Percentiles rank a stretch among this genome's conserved stretches.
phyloP scores from a whole-genome alignment of 306 rosid genomes.

The Gleditsia sinensis region DNA sequence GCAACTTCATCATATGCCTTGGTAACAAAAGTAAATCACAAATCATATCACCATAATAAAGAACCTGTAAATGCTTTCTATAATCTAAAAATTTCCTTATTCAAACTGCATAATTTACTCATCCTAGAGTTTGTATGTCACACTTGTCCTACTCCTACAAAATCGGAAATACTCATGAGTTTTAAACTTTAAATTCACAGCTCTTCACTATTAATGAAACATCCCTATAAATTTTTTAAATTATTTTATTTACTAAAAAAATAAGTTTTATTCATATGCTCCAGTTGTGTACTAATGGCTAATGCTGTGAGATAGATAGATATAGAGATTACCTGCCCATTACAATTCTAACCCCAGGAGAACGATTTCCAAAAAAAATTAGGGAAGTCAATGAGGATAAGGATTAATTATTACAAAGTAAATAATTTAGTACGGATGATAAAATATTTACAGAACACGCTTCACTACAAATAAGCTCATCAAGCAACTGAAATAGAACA shows the following conservation, averaged over 20 bases:
- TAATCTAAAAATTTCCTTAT: not conserved
- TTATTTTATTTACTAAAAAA: not conserved
- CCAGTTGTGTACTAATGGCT: too few species aligned
- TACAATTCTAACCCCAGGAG: not conserved
- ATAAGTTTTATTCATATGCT: not conserved
- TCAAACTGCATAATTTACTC: conserved; percentile 12
- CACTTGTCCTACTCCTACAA: not conserved
- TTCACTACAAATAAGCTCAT: not conserved
- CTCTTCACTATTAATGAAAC: not conserved
- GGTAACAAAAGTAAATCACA: not conserved
- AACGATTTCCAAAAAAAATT: not conserved
- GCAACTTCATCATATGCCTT: not conserved
- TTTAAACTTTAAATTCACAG: not conserved
- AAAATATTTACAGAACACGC: not conserved
- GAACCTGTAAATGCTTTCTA: not conserved
- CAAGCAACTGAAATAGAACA: not conserved
- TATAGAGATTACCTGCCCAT: too few species aligned
- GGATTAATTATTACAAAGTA: not conserved
- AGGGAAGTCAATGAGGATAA: not conserved
- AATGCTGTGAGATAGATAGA: not conserved
- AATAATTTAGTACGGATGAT: not conserved
- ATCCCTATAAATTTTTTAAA: not conserved
- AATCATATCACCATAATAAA: not conserved
- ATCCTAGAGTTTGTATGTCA: not conserved
- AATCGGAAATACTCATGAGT: not conserved